Conservation (phyloP, 2,329 filamentous ascomycete species). For the Colletotrichum horii region DNA sequence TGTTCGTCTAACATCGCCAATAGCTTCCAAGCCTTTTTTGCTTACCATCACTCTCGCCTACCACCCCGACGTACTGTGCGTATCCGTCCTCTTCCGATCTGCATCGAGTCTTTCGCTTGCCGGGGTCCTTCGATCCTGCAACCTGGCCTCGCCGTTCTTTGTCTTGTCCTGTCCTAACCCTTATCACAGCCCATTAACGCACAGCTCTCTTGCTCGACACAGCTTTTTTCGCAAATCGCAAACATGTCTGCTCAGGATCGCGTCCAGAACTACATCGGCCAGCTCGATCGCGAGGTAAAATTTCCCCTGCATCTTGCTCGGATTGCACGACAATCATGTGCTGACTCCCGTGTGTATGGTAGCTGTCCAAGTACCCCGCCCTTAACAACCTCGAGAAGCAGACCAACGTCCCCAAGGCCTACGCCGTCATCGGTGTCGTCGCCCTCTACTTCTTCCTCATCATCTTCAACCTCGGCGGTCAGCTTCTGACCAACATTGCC, state of each 20-base stretch:
- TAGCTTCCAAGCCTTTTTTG: not conserved
- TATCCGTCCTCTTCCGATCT: not conserved
- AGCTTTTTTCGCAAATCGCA: constrained; percentile 26
- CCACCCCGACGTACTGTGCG: not conserved
- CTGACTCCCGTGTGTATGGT: constrained; percentile 21
- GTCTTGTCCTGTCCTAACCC: constrained; percentile 9
- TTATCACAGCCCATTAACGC: constrained; percentile 19
- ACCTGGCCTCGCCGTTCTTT: constrained; percentile 12
- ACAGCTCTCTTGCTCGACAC: constrained; percentile 22
- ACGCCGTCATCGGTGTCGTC: constrained; percentile 76
- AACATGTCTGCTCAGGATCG: constrained; percentile 79
- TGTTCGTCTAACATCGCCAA: constrained; percentile 14
- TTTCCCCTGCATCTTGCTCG: not conserved
- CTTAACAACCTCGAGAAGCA: constrained; percentile 88
- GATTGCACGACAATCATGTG: not conserved
- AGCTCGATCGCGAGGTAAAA: constrained; percentile 81
- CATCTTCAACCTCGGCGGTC: constrained; percentile 90
- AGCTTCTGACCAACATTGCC: constrained; percentile 86
- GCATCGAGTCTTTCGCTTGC: not conserved
- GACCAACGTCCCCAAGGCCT: constrained; percentile 83
- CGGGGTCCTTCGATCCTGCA: constrained; percentile 2
- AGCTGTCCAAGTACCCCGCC: constrained; percentile 86
- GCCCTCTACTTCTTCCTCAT: constrained; percentile 90
- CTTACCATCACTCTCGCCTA: not conserved
- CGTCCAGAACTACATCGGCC: constrained; percentile 76